phyloP scores from a whole-genome alignment of 306 rosid species.

The Vicia faba region DNA sequence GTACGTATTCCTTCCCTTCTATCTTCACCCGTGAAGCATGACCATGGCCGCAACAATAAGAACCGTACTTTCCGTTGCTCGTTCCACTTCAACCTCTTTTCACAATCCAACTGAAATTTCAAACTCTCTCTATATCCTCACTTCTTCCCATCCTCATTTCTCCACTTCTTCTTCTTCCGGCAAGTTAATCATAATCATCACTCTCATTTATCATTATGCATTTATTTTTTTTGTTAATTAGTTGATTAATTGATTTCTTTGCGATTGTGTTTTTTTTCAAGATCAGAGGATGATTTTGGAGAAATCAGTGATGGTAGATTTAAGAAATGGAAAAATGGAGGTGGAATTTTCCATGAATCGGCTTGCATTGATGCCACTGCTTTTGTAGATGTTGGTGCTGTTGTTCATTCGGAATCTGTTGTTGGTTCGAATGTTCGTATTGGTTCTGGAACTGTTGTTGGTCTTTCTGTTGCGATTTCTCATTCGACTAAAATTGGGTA shows the following conservation, averaged over 20 bases:
- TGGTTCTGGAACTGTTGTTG: slow-evolving; percentile 81
- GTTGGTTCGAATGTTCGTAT: slow-evolving; percentile 60
- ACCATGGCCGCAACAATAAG: slow-evolving; percentile 46
- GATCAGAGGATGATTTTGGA: slow-evolving; percentile 49
- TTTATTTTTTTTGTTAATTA: neutral
- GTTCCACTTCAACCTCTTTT: slow-evolving; percentile 32
- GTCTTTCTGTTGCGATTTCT: slow-evolving; percentile 68
- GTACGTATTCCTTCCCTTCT: neutral
- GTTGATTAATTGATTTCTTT: slow-evolving; percentile 25
- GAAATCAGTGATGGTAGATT: slow-evolving; percentile 38
- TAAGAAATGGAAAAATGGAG: slow-evolving; percentile 77
- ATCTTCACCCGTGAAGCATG: neutral
- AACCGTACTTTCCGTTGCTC: slow-evolving; percentile 43
- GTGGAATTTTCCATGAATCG: slow-evolving; percentile 71
- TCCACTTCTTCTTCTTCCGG: slow-evolving; percentile 39
- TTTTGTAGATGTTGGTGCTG: slow-evolving; percentile 68
- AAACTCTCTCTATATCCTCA: slow-evolving; percentile 12
- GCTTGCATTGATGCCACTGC: slow-evolving; percentile 71
- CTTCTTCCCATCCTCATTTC: slow-evolving; percentile 16
- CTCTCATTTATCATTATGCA: neutral
- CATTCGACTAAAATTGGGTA: slow-evolving; percentile 76
- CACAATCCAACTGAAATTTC: slow-evolving; percentile 17
- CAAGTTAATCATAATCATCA: slow-evolving; percentile 23
- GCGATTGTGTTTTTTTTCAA: slow-evolving; percentile 46
- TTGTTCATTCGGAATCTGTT: slow-evolving; percentile 69